Percentiles rank a stretch among this genome's conserved stretches.
Evolutionary conservation across 1,284 basidiomycete genomes (phyloP).

Genomic region (Fereydounia khargensis): DNA sequence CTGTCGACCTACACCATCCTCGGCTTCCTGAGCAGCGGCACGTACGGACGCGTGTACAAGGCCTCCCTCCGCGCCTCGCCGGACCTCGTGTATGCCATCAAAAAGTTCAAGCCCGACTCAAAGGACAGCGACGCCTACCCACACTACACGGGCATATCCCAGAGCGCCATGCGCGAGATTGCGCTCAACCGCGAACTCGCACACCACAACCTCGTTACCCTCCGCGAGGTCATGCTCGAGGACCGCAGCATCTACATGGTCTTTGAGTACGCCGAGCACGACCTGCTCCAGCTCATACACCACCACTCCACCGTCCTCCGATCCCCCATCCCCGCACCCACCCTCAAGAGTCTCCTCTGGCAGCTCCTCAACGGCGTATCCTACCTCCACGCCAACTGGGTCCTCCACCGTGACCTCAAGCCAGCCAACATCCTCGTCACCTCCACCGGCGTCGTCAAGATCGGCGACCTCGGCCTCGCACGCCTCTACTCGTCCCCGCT

Average conservation of each 20-base stretch:
- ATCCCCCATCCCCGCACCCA: conserved; percentile 68
- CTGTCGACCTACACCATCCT: conserved; percentile 72
- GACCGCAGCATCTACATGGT: conserved; percentile 89
- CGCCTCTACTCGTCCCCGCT: conserved; percentile 80
- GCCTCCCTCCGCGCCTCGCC: conserved; percentile 63
- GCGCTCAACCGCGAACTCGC: conserved; percentile 92
- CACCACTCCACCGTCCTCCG: conserved; percentile 89
- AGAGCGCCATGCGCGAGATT: conserved; percentile 93
- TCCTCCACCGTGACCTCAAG: conserved; percentile 94
- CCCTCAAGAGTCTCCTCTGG: conserved; percentile 89
- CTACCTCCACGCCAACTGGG: conserved; percentile 91
- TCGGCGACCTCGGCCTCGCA: conserved; percentile 93
- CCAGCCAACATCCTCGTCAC: conserved; percentile 98
- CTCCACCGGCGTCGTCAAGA: conserved; percentile 84
- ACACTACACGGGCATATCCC: conserved; percentile 96
- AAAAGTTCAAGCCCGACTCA: conserved; percentile 96
- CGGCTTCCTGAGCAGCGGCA: conserved; percentile 96
- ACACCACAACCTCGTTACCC: conserved; percentile 86
- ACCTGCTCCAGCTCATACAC: conserved; percentile 85
- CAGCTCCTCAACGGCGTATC: conserved; percentile 93
- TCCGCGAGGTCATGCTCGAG: conserved; percentile 92
- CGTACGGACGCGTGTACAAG: conserved; percentile 97
- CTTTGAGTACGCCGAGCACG: conserved; percentile 97
- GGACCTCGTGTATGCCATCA: conserved; percentile 73
- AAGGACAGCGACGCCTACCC: conserved; percentile 62